These are phyloP conservation scores for Chimonanthus salicifolius DNA, from an alignment of 164 flowering plant species.

Conservation along the genomic window DNA sequence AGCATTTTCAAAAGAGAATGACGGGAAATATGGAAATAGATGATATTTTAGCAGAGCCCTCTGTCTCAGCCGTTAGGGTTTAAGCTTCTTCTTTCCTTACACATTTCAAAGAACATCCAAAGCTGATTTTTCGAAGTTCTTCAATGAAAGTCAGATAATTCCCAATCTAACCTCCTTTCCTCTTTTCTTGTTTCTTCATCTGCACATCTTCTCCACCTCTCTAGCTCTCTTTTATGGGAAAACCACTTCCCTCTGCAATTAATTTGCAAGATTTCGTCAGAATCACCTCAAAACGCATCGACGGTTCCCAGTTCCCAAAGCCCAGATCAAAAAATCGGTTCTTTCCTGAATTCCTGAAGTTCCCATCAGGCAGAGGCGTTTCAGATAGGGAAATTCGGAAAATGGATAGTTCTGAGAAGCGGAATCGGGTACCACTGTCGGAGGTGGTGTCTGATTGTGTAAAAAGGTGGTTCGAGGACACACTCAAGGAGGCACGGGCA, in stretches of 20 bases:
- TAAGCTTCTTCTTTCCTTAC: too few relatives aligned
- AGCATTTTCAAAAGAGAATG: too few relatives aligned
- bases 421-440: constrained; percentile 40
- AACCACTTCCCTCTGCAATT: constrained; percentile 19
- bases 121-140: too few relatives aligned
- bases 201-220: too few relatives aligned
- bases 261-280: constrained; percentile 13
- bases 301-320: constrained; percentile 1
- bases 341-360: constrained; percentile 10
- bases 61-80: too few relatives aligned
- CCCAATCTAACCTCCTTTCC: neutral
- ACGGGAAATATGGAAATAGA: too few relatives aligned
- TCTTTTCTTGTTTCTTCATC: neutral
- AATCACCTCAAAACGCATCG: constrained; percentile 5
- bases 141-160: neutral
- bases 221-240: constrained; percentile 23
- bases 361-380: neutral
- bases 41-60: too few relatives aligned
- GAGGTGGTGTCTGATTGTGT: constrained; percentile 74
- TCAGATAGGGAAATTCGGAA: constrained; percentile 5
- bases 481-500: constrained; percentile 75
- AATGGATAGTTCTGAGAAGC: constrained; percentile 14
- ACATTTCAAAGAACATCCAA: too few relatives aligned
- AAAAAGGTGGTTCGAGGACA: constrained; percentile 76
- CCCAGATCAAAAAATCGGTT: constrained; percentile 13